Conservation (phyloP, 2,329 filamentous ascomycete species). For the Cadophora sp. region DNA sequence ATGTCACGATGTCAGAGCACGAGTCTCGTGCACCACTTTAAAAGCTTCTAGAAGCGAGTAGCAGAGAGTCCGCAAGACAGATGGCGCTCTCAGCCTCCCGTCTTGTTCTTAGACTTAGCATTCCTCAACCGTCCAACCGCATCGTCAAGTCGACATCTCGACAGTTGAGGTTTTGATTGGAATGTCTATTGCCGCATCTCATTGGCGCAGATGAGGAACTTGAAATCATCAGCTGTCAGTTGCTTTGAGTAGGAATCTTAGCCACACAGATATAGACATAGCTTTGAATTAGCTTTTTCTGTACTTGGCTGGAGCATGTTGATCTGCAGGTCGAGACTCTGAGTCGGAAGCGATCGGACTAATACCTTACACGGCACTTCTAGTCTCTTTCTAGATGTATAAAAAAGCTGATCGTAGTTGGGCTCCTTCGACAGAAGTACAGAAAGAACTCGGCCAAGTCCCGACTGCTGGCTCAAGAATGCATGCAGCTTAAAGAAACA, state of each 20-base stretch:
- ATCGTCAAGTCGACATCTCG: neutral
- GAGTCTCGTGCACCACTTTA: neutral
- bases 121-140: neutral
- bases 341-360: neutral
- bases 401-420: neutral
- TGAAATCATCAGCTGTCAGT: neutral
- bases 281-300: neutral
- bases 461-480: neutral
- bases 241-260: neutral
- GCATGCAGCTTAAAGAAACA: neutral
- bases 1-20: slow-evolving; percentile 1
- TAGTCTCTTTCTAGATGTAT: neutral
- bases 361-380: neutral
- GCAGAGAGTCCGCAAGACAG: neutral
- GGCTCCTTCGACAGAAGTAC: neutral
- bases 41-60: slow-evolving; percentile 12
- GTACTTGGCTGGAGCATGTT: neutral
- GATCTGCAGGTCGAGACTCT: slow-evolving; percentile 12
- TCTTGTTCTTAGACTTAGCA: neutral
- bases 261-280: neutral
- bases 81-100: neutral
- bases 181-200: neutral
- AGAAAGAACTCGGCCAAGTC: too few relatives aligned
- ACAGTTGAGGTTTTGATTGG: neutral
- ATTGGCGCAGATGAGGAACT: neutral